Evolutionary conservation across 495 filamentous ascomycete genomes (phyloP).

Genomic region (Neurospora intermedia): DNA sequence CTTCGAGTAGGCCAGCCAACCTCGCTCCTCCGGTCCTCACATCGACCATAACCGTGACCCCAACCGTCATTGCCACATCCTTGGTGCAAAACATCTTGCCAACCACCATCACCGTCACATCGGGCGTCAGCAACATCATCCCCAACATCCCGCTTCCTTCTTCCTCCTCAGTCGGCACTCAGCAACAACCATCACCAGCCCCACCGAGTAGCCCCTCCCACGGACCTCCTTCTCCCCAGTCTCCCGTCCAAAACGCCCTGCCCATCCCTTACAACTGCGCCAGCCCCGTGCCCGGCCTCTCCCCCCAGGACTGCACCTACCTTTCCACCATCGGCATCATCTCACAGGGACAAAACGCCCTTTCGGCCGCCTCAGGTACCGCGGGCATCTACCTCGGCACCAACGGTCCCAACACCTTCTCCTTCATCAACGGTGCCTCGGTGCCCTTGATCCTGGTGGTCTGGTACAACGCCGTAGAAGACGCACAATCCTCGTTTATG

Average conservation of each 20-base stretch:
- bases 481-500: slow-evolving; percentile 16
- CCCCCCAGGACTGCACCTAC: slow-evolving; percentile 12
- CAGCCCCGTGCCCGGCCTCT: slow-evolving; percentile 12
- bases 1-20: neutral
- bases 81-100: neutral
- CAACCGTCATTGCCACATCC: neutral
- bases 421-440: slow-evolving; percentile 17
- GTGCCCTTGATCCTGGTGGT: slow-evolving; percentile 15
- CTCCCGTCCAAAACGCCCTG: neutral
- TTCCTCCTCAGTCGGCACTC: neutral
- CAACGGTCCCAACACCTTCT: slow-evolving; percentile 18
- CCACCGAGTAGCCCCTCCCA: neutral
- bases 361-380: slow-evolving; percentile 5
- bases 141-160: neutral
- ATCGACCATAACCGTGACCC: neutral
- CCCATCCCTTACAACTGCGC: slow-evolving; percentile 1
- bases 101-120: neutral
- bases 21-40: neutral
- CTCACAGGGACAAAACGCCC: slow-evolving; percentile 15
- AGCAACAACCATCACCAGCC: neutral
- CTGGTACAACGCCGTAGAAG: slow-evolving; percentile 8
- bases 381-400: slow-evolving; percentile 16
- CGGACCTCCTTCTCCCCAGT: neutral
- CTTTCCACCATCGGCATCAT: slow-evolving; percentile 19
- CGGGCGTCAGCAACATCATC: neutral